Evolutionary conservation across 2,329 filamentous ascomycete species (phyloP).

Genomic region (Cercospora berteroae): DNA sequence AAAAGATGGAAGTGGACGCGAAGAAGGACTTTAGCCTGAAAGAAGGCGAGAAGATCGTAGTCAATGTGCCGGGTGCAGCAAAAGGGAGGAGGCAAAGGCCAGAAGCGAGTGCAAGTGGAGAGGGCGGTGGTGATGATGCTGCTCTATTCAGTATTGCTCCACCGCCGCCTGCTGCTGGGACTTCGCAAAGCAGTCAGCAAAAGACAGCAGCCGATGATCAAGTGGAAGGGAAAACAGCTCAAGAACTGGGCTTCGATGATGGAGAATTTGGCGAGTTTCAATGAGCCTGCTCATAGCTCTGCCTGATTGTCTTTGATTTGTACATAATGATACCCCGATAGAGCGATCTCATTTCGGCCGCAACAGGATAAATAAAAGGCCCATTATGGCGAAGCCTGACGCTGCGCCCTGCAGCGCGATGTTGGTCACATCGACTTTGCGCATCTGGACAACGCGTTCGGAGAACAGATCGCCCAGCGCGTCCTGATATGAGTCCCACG

Average conservation of each 20-base stretch:
- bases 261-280: constrained; percentile 85
- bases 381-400: constrained; percentile 41
- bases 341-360: constrained; percentile 30
- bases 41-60: constrained; percentile 83
- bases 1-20: constrained; percentile 47
- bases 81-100: constrained; percentile 41
- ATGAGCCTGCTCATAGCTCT: constrained; percentile 31
- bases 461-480: constrained; percentile 40
- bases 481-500: constrained; percentile 24
- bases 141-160: constrained; percentile 72
- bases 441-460: constrained; percentile 46
- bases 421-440: constrained; percentile 48
- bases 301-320: not conserved
- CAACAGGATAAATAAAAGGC: constrained; percentile 37
- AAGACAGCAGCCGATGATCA: constrained; percentile 65
- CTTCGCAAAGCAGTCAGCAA: constrained; percentile 32
- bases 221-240: constrained; percentile 37
- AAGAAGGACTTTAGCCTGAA: constrained; percentile 81
- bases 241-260: constrained; percentile 79
- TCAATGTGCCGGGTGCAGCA: constrained; percentile 64
- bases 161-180: constrained; percentile 62
- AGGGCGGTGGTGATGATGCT: constrained; percentile 43
- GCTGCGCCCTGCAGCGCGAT: constrained; percentile 47
- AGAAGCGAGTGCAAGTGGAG: constrained; percentile 37
- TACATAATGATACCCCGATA: constrained; percentile 12